A percentile compares a stretch with the other conserved stretches of the same genome.
phyloP scores from a whole-genome alignment of 108 stramenopile genomes.

The Bacterosira constricta region DNA sequence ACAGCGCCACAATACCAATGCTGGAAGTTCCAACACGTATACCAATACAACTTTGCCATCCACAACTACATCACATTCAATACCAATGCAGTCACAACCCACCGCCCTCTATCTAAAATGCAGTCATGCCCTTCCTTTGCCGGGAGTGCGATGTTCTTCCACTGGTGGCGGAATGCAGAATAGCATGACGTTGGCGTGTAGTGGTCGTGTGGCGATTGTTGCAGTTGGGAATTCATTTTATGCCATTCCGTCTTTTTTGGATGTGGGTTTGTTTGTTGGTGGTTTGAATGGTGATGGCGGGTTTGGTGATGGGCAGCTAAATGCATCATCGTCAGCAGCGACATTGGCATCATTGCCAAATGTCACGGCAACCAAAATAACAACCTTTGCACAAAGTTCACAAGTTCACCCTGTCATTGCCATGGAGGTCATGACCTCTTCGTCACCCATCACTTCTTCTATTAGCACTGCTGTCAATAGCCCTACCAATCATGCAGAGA shows the following conservation, averaged over 20 bases:
- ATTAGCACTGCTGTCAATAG: conserved; percentile 21
- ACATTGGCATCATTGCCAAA: conserved; percentile 22
- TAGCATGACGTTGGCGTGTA: conserved; percentile 62
- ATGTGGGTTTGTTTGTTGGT: conserved; percentile 16
- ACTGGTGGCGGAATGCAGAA: conserved; percentile 65
- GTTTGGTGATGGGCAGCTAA: background rate
- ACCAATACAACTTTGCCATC: background rate
- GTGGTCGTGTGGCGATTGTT: conserved; percentile 70
- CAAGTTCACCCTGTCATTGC: conserved; percentile 82
- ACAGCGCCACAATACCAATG: background rate
- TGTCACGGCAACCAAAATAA: conserved; percentile 48
- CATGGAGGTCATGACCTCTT: conserved; percentile 45
- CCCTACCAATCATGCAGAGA: conserved; percentile 48
- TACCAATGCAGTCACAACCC: conserved; percentile 9
- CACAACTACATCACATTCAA: background rate
- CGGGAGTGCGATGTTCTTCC: conserved; percentile 71
- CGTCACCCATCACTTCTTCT: background rate
- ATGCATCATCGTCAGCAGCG: background rate
- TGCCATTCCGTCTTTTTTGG: conserved; percentile 55
- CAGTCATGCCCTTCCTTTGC: conserved; percentile 48
- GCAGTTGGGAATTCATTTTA: conserved; percentile 78
- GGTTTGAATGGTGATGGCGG: background rate
- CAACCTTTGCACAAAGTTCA: conserved; percentile 72
- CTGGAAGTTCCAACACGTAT: background rate
- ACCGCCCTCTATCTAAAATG: conserved; percentile 37